These are phyloP conservation scores for Dipteronia sinensis DNA, from an alignment of 345 rosid species.

Conservation along the genomic window DNA sequence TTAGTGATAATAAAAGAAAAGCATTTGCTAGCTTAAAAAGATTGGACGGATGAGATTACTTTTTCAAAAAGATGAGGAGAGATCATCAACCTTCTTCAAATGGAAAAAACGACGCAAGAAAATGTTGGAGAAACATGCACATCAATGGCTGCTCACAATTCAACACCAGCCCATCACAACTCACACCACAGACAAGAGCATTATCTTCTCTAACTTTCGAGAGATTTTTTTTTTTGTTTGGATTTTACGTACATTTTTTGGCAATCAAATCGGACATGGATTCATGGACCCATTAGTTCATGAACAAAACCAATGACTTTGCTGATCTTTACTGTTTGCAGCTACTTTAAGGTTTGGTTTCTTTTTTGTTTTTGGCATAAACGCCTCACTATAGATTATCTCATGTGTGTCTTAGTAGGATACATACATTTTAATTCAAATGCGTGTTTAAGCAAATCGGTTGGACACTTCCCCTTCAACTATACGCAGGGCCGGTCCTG, in stretches of 20 bases:
- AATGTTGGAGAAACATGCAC: too few relatives aligned
- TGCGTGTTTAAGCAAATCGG: too few relatives aligned
- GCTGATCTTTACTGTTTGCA: background rate
- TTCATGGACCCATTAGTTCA: too few relatives aligned
- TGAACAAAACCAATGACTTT: background rate
- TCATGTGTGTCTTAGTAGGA: too few relatives aligned
- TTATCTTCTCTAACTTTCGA: background rate
- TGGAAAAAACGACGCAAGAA: background rate
- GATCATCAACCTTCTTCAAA: background rate
- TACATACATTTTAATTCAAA: too few relatives aligned
- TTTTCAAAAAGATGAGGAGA: conserved; percentile 17
- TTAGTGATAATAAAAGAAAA: background rate
- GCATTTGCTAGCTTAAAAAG: conserved; percentile 13
- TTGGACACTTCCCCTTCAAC: too few relatives aligned
- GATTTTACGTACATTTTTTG: background rate
- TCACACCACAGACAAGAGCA: too few relatives aligned
- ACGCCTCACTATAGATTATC: too few relatives aligned
- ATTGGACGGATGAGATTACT: conserved; percentile 6
- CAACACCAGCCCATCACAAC: background rate
- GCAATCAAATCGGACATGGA: background rate
- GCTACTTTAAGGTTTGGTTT: too few relatives aligned
- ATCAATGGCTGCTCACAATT: too few relatives aligned
- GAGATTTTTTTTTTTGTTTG: background rate
- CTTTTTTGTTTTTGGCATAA: too few relatives aligned
- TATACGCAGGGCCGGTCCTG: too few relatives aligned